Percentiles rank a stretch among this genome's conserved stretches.
These are phyloP conservation scores for Scutellaria baicalensis DNA, from an alignment of 257 asterid species.

Conservation along the genomic window DNA sequence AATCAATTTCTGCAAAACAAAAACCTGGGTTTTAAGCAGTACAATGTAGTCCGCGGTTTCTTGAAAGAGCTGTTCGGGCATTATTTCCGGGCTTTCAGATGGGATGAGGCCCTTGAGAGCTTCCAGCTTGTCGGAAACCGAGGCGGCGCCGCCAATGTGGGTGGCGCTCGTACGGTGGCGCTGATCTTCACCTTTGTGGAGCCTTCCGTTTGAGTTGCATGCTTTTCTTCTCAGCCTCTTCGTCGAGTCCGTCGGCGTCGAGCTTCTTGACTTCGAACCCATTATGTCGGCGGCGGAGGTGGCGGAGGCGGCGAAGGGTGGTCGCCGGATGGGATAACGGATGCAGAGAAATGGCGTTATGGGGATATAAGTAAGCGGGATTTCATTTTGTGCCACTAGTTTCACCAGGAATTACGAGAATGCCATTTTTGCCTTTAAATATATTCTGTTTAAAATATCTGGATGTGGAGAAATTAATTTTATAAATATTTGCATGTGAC, in stretches of 20 bases:
- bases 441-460: background rate
- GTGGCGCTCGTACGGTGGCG: slow-evolving; percentile 4
- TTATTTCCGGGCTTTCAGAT: slow-evolving; percentile 22
- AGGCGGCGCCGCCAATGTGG: slow-evolving; percentile 9
- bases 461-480: background rate
- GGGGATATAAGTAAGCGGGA: slow-evolving; percentile 41
- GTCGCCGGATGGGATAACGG: slow-evolving; percentile 13
- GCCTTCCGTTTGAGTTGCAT: slow-evolving; percentile 13
- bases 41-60: slow-evolving; percentile 78
- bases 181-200: slow-evolving; percentile 15
- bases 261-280: slow-evolving; percentile 44
- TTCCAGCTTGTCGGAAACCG: slow-evolving; percentile 61
- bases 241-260: slow-evolving; percentile 6
- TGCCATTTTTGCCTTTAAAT: slow-evolving; percentile 20
- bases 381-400: slow-evolving; percentile 20
- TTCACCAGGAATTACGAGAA: slow-evolving; percentile 17
- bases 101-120: slow-evolving; percentile 63
- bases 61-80: slow-evolving; percentile 49
- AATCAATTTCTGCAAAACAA: slow-evolving; percentile 68
- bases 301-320: background rate
- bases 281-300: slow-evolving; percentile 17
- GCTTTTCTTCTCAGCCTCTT: slow-evolving; percentile 33
- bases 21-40: slow-evolving; percentile 54
- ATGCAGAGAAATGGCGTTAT: slow-evolving; percentile 27
- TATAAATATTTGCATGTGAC: too few species aligned